phyloP scores from a whole-genome alignment of 2,329 filamentous ascomycete genomes.

The Periconia sp. region DNA sequence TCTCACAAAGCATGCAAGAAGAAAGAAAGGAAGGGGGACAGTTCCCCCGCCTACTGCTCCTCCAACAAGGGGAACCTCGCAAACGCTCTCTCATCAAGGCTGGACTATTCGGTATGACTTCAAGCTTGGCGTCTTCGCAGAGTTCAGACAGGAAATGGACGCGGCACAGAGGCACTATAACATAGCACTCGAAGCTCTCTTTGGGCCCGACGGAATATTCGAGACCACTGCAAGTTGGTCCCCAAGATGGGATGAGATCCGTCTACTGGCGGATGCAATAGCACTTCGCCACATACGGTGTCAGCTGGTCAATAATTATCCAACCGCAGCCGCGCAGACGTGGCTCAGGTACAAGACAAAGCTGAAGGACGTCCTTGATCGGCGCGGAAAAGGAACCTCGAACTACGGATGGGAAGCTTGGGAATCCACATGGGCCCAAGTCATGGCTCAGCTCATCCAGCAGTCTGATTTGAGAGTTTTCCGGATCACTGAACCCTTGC shows the following conservation, averaged over 20 bases:
- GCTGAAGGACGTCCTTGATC: slow-evolving; percentile 78
- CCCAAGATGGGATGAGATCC: slow-evolving; percentile 88
- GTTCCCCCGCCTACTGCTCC: slow-evolving; percentile 82
- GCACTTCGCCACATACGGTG: slow-evolving; percentile 83
- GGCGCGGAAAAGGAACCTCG: slow-evolving; percentile 80
- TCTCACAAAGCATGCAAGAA: slow-evolving; percentile 86
- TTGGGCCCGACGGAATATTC: slow-evolving; percentile 79
- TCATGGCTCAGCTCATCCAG: slow-evolving; percentile 66
- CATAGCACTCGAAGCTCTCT: slow-evolving; percentile 81
- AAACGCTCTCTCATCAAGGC: slow-evolving; percentile 80
- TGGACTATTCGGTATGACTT: slow-evolving; percentile 97
- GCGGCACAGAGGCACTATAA: slow-evolving; percentile 84
- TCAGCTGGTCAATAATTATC: slow-evolving; percentile 78
- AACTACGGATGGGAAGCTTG: slow-evolving; percentile 96
- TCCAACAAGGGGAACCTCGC: slow-evolving; percentile 82
- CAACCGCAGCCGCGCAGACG: slow-evolving; percentile 77
- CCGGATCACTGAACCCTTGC: slow-evolving; percentile 27
- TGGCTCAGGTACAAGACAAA: slow-evolving; percentile 81
- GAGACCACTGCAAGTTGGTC: slow-evolving; percentile 91
- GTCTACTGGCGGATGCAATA: slow-evolving; percentile 81
- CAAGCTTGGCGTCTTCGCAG: slow-evolving; percentile 87
- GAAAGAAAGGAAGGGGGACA: slow-evolving; percentile 81
- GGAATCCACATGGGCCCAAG: slow-evolving; percentile 75
- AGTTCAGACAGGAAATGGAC: slow-evolving; percentile 93
- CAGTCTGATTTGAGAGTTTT: slow-evolving; percentile 58